phyloP scores from a whole-genome alignment of 345 rosid genomes.

The Mangifera indica region DNA sequence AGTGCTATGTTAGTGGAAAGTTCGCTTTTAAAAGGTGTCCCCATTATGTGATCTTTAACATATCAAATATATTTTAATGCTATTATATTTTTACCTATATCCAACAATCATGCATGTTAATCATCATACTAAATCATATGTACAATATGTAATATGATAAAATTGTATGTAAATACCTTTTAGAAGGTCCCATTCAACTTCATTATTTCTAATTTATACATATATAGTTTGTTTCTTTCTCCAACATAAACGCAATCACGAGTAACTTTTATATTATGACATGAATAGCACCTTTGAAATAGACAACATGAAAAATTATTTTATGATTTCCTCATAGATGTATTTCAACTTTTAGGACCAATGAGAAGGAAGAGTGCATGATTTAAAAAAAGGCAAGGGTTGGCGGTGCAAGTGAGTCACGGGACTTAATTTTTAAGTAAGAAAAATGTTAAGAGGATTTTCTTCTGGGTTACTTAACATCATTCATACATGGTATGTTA shows the following conservation, averaged over 20 bases:
- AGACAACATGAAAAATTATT: conserved; percentile 15
- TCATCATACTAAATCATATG: too few relatives aligned
- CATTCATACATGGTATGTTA: not conserved
- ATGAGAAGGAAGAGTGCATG: conserved; percentile 17
- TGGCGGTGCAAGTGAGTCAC: conserved; percentile 30
- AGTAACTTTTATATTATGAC: not conserved
- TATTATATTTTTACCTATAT: not conserved
- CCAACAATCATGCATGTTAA: not conserved
- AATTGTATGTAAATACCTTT: not conserved
- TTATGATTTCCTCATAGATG: conserved; percentile 17
- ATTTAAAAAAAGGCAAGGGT: conserved; percentile 13
- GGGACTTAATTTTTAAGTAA: conserved; percentile 28
- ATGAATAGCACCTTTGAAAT: conserved; percentile 24
- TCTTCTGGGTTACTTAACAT: conserved; percentile 13
- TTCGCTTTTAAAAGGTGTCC: not conserved
- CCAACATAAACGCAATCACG: conserved; percentile 6
- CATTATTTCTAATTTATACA: conserved; percentile 2
- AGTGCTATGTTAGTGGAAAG: conserved; percentile 2
- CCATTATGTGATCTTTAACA: not conserved
- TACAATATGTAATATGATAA: not conserved
- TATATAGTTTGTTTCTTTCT: conserved; percentile 3
- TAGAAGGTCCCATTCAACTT: not conserved
- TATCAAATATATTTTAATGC: not conserved
- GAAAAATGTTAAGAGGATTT: not conserved
- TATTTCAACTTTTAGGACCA: conserved; percentile 34